Evolutionary conservation across 805 yeast genomes (phyloP).

Genomic region (Myxozyma sirexii): DNA sequence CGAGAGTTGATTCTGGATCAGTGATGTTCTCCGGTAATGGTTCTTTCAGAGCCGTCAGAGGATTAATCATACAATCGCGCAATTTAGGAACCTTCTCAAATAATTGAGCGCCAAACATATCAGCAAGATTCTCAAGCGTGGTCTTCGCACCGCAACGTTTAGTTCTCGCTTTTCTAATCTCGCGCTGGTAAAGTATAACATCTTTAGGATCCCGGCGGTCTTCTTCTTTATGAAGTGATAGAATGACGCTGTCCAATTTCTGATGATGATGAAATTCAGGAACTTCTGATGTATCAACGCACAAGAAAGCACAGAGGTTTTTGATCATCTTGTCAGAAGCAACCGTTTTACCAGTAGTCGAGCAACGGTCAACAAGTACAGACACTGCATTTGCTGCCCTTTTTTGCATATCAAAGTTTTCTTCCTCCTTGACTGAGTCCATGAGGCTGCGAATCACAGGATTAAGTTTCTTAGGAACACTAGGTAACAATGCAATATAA

Average conservation of each 20-base stretch:
- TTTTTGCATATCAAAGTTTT: conserved; percentile 62
- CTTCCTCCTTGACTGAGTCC: conserved; percentile 88
- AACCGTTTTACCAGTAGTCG: conserved; percentile 58
- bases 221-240: conserved; percentile 81
- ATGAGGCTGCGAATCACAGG: conserved; percentile 86
- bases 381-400: conserved; percentile 74
- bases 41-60: conserved; percentile 51
- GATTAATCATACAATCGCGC: conserved; percentile 63
- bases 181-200: conserved; percentile 60
- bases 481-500: conserved; percentile 52
- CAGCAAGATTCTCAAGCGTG: conserved; percentile 64
- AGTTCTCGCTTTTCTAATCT: conserved; percentile 70
- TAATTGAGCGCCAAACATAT: conserved; percentile 54
- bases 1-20: conserved; percentile 51
- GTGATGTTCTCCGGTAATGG: conserved; percentile 40
- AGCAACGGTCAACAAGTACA: conserved; percentile 61
- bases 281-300: conserved; percentile 94
- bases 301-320: conserved; percentile 86
- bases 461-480: conserved; percentile 81
- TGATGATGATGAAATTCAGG: conserved; percentile 83
- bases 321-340: conserved; percentile 88
- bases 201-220: conserved; percentile 61
- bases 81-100: conserved; percentile 70
- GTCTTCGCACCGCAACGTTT: conserved; percentile 83
- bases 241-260: conserved; percentile 54